These are phyloP conservation scores for Penicillium thymicola DNA, from an alignment of 2,329 filamentous ascomycete genomes.

Conservation along the genomic window DNA sequence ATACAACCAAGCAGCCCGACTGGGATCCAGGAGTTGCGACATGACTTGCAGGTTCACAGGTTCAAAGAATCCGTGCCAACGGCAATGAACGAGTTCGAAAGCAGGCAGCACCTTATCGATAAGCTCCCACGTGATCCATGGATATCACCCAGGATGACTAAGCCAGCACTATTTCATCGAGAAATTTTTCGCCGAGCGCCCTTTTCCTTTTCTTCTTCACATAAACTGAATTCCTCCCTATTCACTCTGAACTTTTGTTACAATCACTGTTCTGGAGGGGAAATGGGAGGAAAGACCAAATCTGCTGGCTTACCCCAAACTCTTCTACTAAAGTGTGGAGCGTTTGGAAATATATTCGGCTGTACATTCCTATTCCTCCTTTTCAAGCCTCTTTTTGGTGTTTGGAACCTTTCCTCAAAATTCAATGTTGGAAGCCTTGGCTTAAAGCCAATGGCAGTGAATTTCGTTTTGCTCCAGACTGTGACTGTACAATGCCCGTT, in stretches of 20 bases:
- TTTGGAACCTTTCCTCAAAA: too few species aligned
- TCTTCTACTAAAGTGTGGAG: constrained; percentile 42
- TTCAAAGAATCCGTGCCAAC: background rate
- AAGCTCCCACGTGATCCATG: constrained; percentile 20
- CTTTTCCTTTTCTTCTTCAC: constrained; percentile 34
- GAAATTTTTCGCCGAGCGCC: constrained; percentile 13
- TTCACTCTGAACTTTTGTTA: constrained; percentile 45
- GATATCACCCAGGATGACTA: constrained; percentile 8
- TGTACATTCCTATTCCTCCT: constrained; percentile 37
- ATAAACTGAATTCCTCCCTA: constrained; percentile 46
- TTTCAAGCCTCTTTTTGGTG: background rate
- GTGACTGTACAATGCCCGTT: constrained; percentile 48
- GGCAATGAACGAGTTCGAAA: background rate
- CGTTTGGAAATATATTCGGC: constrained; percentile 48
- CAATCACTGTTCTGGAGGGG: constrained; percentile 45
- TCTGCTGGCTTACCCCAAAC: constrained; percentile 47
- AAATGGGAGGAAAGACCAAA: constrained; percentile 46
- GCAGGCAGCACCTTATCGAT: constrained; percentile 35
- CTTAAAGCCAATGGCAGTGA: constrained; percentile 16
- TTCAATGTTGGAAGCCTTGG: background rate
- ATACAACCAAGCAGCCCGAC: constrained; percentile 46
- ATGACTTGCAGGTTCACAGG: constrained; percentile 7
- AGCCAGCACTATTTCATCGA: constrained; percentile 21
- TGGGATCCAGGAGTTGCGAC: constrained; percentile 24
- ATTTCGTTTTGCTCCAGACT: constrained; percentile 53